Conservation (phyloP, 2,329 filamentous ascomycete genomes). For the Aspergillus hortae region DNA sequence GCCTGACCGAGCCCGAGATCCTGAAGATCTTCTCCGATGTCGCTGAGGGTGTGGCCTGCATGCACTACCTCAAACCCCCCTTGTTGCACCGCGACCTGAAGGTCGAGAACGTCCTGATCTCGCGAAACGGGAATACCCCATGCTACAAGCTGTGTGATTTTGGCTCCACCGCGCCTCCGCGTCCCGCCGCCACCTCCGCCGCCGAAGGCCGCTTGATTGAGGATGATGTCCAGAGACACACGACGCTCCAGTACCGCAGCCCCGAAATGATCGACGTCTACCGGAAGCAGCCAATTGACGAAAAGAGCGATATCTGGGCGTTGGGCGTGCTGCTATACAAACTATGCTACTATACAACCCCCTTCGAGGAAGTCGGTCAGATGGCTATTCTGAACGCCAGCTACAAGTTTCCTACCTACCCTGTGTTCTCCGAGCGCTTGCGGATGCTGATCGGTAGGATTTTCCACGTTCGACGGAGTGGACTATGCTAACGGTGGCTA, state of each 20-base stretch:
- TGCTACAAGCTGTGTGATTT: constrained; percentile 98
- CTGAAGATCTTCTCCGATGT: constrained; percentile 93
- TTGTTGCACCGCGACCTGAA: constrained; percentile 92
- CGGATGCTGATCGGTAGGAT: constrained; percentile 80
- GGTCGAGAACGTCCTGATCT: constrained; percentile 96
- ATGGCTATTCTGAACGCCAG: constrained; percentile 95
- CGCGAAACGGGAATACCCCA: constrained; percentile 59
- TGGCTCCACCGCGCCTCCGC: constrained; percentile 81
- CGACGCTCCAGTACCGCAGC: constrained; percentile 93
- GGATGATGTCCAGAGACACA: constrained; percentile 95
- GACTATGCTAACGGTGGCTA: constrained; percentile 13
- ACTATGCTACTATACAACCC: constrained; percentile 97
- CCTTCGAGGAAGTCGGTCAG: constrained; percentile 96
- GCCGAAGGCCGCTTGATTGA: constrained; percentile 89
- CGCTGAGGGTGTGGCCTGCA: constrained; percentile 92
- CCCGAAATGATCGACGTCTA: constrained; percentile 99
- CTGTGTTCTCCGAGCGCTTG: constrained; percentile 81
- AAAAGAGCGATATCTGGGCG: constrained; percentile 99
- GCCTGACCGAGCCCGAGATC: constrained; percentile 95
- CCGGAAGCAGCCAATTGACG: constrained; percentile 90
- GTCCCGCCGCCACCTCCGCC: constrained; percentile 78
- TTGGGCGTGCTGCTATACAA: constrained; percentile 94
- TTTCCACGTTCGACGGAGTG: not conserved
- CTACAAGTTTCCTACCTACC: constrained; percentile 86
- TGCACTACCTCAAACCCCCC: constrained; percentile 97